phyloP scores from a whole-genome alignment of 2,329 filamentous ascomycete species.

The Colletotrichum lentis region DNA sequence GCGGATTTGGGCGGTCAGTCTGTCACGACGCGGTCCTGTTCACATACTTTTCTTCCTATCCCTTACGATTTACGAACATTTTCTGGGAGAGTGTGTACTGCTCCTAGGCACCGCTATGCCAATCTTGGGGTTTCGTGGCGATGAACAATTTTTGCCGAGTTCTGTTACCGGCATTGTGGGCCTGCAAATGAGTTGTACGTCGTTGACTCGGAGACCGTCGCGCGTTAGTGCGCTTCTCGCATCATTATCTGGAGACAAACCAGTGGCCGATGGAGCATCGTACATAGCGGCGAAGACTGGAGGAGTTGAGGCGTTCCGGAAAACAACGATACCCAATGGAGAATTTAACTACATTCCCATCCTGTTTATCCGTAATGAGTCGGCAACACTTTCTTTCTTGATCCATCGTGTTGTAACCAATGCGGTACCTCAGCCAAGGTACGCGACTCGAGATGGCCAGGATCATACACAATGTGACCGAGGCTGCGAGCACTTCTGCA shows the following conservation, averaged over 20 bases:
- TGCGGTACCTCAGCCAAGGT: neutral
- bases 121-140: neutral
- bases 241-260: neutral
- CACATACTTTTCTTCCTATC: too few species aligned
- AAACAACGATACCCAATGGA: constrained; percentile 14
- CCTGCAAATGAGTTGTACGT: neutral
- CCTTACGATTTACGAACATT: neutral
- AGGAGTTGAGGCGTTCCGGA: constrained; percentile 22
- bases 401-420: neutral
- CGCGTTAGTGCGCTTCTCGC: neutral
- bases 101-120: neutral
- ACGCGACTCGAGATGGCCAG: neutral
- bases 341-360: neutral
- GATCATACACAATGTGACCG: constrained; percentile 7
- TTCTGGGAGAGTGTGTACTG: neutral
- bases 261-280: constrained; percentile 2
- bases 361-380: neutral
- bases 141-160: neutral
- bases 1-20: neutral
- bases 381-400: neutral
- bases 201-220: neutral
- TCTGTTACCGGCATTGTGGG: too few species aligned
- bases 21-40: neutral
- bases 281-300: neutral
- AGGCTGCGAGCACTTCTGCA: constrained; percentile 25